Conservation (phyloP, 371 early-diverging fungal species). For the Lichtheimia ramosa region DNA sequence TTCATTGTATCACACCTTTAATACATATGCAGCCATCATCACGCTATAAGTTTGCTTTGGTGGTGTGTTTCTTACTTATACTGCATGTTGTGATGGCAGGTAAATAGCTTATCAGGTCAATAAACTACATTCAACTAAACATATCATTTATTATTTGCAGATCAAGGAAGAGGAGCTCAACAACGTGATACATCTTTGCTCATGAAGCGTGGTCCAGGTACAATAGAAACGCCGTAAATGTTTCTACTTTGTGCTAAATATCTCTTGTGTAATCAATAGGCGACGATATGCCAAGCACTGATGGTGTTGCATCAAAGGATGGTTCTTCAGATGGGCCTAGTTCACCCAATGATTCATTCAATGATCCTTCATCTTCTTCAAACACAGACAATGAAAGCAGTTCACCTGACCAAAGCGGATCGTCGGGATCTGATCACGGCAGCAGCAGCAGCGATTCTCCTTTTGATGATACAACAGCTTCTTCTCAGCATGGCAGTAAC, state of each 20-base stretch:
- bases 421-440: not conserved
- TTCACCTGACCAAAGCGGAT: not conserved
- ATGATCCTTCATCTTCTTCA: not conserved
- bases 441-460: slow-evolving; percentile 1
- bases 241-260: not conserved
- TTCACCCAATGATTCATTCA: not conserved
- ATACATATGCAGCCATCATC: no score
- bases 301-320: not conserved
- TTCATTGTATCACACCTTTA: no score
- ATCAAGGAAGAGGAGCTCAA: not conserved
- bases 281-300: not conserved
- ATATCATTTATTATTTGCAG: no score
- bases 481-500: not conserved
- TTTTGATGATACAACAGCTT: not conserved
- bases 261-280: not conserved
- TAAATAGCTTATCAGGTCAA: no score
- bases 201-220: not conserved
- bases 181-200: not conserved
- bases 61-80: no score
- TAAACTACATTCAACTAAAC: no score
- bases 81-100: no score
- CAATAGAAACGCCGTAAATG: not conserved
- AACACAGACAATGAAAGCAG: not conserved
- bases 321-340: not conserved
- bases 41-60: no score